Conservation (phyloP, 257 asterid species). For the Cinchona pubescens region DNA sequence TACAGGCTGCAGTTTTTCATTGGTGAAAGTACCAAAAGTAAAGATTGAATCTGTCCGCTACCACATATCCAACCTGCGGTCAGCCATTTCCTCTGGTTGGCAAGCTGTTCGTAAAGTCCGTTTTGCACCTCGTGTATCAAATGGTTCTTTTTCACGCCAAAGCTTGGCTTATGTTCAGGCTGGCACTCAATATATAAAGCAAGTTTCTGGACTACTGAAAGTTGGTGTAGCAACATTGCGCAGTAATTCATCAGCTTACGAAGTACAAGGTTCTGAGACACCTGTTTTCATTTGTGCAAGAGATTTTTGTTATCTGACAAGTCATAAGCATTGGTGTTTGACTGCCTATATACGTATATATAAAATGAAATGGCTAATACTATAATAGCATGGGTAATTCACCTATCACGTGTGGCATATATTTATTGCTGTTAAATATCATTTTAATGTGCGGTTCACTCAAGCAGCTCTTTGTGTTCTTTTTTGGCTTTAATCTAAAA, state of each 20-base stretch:
- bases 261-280: conserved; percentile 34
- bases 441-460: neutral
- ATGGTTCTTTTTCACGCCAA: conserved; percentile 49
- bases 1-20: conserved; percentile 38
- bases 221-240: conserved; percentile 49
- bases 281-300: neutral
- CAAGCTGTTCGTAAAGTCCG: conserved; percentile 38
- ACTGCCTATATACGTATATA: too few species aligned
- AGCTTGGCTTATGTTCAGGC: conserved; percentile 50
- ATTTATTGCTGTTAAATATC: neutral
- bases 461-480: neutral
- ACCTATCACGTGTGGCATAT: neutral
- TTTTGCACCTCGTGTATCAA: conserved; percentile 39
- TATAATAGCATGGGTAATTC: neutral
- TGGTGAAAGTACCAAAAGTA: conserved; percentile 41
- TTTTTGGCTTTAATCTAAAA: neutral
- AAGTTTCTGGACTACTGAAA: conserved; percentile 55
- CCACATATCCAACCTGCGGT: conserved; percentile 31
- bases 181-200: conserved; percentile 45
- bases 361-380: neutral
- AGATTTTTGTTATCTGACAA: neutral
- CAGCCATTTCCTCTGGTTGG: conserved; percentile 44
- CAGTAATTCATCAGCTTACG: conserved; percentile 48
- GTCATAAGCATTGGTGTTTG: neutral
- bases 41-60: conserved; percentile 32